phyloP scores from a whole-genome alignment of 2,329 filamentous ascomycete genomes.

The Fusarium paranaense region DNA sequence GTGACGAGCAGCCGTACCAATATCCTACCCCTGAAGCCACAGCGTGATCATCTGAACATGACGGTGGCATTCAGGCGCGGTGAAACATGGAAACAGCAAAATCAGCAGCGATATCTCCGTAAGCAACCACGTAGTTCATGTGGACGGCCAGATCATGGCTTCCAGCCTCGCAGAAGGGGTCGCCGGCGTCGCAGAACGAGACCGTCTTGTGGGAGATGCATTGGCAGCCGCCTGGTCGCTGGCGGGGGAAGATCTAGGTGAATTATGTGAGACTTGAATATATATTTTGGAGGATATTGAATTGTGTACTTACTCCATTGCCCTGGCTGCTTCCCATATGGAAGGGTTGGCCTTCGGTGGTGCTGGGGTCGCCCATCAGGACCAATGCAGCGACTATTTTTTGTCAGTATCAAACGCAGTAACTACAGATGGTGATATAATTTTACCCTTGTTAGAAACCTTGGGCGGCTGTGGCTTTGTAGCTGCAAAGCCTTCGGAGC shows the following conservation, averaged over 20 bases:
- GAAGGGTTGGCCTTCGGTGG: slow-evolving; percentile 28
- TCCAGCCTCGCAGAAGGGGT: slow-evolving; percentile 37
- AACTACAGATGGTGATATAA: fast-evolving
- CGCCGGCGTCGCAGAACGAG: slow-evolving; percentile 35
- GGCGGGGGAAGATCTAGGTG: slow-evolving; percentile 32
- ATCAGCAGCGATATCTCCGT: slow-evolving; percentile 22
- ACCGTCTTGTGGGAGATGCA: slow-evolving; percentile 19
- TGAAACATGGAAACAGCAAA: slow-evolving; percentile 25
- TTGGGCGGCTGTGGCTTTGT: slow-evolving; percentile 17
- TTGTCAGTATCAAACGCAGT: background rate
- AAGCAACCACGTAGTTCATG: slow-evolving; percentile 34
- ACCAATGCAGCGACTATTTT: slow-evolving; percentile 32
- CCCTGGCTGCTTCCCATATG: slow-evolving; percentile 33
- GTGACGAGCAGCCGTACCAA: too few species aligned
- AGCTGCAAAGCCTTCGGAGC: slow-evolving; percentile 31
- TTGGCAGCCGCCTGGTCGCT: slow-evolving; percentile 23
- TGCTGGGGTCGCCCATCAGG: slow-evolving; percentile 42
- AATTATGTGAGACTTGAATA: background rate
- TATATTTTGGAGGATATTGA: fast-evolving
- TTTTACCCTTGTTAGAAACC: slow-evolving; percentile 26
- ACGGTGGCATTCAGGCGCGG: background rate
- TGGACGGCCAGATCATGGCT: slow-evolving; percentile 29
- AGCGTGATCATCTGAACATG: background rate
- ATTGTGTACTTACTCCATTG: slow-evolving; percentile 27
- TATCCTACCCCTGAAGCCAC: background rate